These are phyloP conservation scores for Phytophthora sansomeana DNA, from an alignment of 352 stramenopile species.

Conservation along the genomic window DNA sequence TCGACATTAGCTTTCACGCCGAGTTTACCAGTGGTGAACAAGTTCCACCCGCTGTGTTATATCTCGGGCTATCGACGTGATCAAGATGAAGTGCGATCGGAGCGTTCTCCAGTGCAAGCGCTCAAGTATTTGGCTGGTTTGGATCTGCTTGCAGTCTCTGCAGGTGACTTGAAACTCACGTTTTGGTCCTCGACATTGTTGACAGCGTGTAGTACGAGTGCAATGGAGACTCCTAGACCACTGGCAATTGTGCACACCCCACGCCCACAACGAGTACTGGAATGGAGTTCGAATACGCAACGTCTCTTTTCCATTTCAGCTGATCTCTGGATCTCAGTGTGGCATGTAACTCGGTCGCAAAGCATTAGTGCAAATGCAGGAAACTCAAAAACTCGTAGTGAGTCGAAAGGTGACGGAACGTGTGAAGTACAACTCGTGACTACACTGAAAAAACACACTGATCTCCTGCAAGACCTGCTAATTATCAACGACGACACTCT, in stretches of 20 bases:
- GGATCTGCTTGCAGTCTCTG: constrained; percentile 75
- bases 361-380: constrained; percentile 21
- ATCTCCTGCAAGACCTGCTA: constrained; percentile 78
- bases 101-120: constrained; percentile 78
- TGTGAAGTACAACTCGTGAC: constrained; percentile 64
- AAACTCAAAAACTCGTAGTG: constrained; percentile 21
- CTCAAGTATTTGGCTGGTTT: constrained; percentile 70
- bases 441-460: constrained; percentile 72
- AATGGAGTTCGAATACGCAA: constrained; percentile 63
- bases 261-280: constrained; percentile 72
- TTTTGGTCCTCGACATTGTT: constrained; percentile 76
- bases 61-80: constrained; percentile 73
- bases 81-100: constrained; percentile 78
- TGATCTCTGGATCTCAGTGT: constrained; percentile 76
- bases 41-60: constrained; percentile 81
- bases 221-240: constrained; percentile 66
- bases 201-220: constrained; percentile 66
- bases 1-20: constrained; percentile 41
- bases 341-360: constrained; percentile 47
- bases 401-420: constrained; percentile 41
- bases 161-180: constrained; percentile 79
- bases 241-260: constrained; percentile 73
- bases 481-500: constrained; percentile 76
- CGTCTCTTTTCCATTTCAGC: constrained; percentile 80
- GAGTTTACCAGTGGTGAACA: constrained; percentile 62